Base-by-base conservation (phyloP, 73 alveolate genomes). In the Symbiodinium pilosum region DNA sequence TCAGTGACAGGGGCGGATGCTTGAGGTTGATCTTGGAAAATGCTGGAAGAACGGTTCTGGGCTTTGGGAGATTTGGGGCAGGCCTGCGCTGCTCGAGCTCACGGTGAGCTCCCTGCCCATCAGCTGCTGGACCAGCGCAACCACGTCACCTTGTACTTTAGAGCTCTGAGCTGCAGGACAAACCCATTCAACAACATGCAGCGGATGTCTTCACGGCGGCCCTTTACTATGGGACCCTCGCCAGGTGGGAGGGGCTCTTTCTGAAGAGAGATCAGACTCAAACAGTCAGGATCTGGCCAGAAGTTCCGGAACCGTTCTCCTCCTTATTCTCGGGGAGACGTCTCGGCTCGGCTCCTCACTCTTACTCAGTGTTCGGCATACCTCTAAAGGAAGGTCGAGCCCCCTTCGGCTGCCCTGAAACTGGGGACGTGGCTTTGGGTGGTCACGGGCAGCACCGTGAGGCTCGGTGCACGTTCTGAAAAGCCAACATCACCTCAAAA, bases 201-300 rank as follows among this genome's bases (percentile, higher is more conserved):
- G n/a, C n/a, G n/a, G n/a, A n/a, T n/a, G n/a, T n/a, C n/a, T n/a
- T n/a, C n/a, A n/a, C n/a, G n/a, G n/a, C n/a, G n/a, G n/a, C n/a
- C n/a, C n/a, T n/a, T n/a, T n/a, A n/a, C n/a, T n/a, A n/a, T n/a
- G n/a, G n/a, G n/a, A n/a, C n/a, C n/a, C n/a, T n/a, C n/a, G n/a
- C n/a, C n/a, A n/a, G n/a, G n/a, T n/a, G n/a, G n/a, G n/a, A n/a
- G n/a, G n/a, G n/a, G n/a, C n/a, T n/a, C n/a, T n/a, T n/a, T n/a
- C n/a, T n/a, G n/a, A n/a, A n/a, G n/a, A n/a, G n/a, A n/a, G n/a
- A n/a, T n/a, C n/a, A n/a, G n/a, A n/a, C n/a, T n/a, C n/a, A n/a
- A n/a, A n/a, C n/a, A n/a, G n/a, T 51, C 21, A 38, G 81, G 81
- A 64, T 64, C 81, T 64, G 81, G 81, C 81, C 81, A n/a, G 81